Evolutionary conservation across 331 rosid species (phyloP), one percentile per base, ranked within the genome.

Genomic region (Arachis monticola): DNA sequence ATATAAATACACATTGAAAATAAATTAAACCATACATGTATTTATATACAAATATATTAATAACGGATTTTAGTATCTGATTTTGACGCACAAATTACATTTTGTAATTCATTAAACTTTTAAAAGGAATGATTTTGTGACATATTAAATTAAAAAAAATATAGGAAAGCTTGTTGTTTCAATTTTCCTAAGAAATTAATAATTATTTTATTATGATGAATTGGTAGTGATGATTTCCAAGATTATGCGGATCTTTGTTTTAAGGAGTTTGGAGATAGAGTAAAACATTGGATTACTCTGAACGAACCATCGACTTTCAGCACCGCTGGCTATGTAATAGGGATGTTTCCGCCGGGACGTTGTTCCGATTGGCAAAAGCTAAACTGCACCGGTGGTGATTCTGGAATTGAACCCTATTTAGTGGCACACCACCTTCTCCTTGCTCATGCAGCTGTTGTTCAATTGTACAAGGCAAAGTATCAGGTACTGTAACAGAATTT

Each of bases 231-330:
- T n/a, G 83, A 84, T 58, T 84, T 72, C 14, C 68, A 6, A 3
- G 80, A 84, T 3, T 80, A 77, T 40, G 85, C 69, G 0, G 85
- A 77, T 3, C 65, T 83, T 56, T 81, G 82, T 62, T 79, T 83
- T 64, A 80, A 47, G 64, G 53, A 63, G 72, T 83, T 79, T 31
- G 87, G 87, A 3, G 82, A 79, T 32, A 72, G 79, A 3, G 84
- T 80, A 12, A 83, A 80, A 45, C 9, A 76, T 5, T 83, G 87
- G 84, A 62, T 55, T 45, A 83, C 87, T 10, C 40, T 83, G 22
- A 83, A 83, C 17, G 87, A 83, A 45, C 87, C 87, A 62, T 67
- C 35, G 73, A 63, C 13, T 42, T 83, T 10, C 0, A 63, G 72
- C 30, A 3, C 0, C 11, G 0, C 1, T 4, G 87, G 84, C 0